These are phyloP conservation scores for Phialocephala subalpina DNA, from an alignment of 2,329 filamentous ascomycete species.

Conservation along the genomic window DNA sequence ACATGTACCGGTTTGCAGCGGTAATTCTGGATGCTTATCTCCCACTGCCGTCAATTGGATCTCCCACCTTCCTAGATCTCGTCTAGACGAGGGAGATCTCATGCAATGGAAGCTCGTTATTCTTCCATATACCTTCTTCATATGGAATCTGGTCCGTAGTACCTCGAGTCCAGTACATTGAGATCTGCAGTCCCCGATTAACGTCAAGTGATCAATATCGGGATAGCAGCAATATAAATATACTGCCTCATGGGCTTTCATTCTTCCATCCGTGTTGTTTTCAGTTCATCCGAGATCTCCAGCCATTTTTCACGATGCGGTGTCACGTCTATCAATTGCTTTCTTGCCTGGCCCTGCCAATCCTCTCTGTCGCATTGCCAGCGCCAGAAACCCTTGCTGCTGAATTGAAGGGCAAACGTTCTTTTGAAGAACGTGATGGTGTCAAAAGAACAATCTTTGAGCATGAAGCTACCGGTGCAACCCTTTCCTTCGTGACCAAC, in stretches of 20 bases:
- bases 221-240: neutral
- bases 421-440: constrained; percentile 46
- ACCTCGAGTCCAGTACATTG: neutral
- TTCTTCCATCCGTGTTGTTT: neutral
- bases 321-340: constrained; percentile 16
- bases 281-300: neutral
- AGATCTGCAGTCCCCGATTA: neutral
- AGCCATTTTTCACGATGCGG: constrained; percentile 5
- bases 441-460: constrained; percentile 55
- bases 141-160: neutral
- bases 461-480: constrained; percentile 54
- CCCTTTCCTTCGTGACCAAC: constrained; percentile 57
- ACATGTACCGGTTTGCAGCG: constrained; percentile 7
- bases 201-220: neutral
- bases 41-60: neutral
- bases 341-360: constrained; percentile 24
- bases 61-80: constrained; percentile 7
- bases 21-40: constrained; percentile 15
- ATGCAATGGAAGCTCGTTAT: constrained; percentile 10
- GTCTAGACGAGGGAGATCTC: neutral
- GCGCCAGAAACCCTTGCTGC: constrained; percentile 19
- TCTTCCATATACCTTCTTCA: constrained; percentile 16
- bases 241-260: neutral
- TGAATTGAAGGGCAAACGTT: constrained; percentile 41
- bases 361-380: constrained; percentile 25